A percentile compares a stretch with the other conserved stretches of the same genome.
phyloP scores from a whole-genome alignment of 176 grass and related monocot species.

The Eragrostis nindensis region DNA sequence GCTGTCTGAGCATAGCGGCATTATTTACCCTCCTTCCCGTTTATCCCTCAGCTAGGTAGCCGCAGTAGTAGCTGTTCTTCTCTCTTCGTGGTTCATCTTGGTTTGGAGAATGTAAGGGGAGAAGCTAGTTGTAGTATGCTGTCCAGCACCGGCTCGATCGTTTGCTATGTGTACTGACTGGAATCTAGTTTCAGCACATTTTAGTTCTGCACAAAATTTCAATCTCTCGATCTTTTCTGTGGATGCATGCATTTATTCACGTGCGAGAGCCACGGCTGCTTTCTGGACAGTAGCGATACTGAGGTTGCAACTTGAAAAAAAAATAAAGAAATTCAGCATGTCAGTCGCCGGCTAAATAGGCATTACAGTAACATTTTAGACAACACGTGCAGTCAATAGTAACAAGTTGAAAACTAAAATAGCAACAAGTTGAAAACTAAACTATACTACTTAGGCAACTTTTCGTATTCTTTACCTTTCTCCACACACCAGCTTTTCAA shows the following conservation, averaged over 20 bases:
- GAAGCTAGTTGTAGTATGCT: constrained; percentile 6
- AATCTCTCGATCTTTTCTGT: constrained; percentile 6
- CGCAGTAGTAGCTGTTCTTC: background rate
- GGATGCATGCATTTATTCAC: constrained; percentile 22
- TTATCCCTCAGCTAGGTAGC: background rate
- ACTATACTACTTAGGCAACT: no score
- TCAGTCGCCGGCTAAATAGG: constrained; percentile 5
- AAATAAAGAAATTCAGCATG: constrained; percentile 10
- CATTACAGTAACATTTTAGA: constrained; percentile 13
- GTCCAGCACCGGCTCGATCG: background rate
- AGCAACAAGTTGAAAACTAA: no score
- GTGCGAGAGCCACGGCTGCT: constrained; percentile 28
- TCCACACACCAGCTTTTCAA: constrained; percentile 11
- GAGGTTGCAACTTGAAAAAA: background rate
- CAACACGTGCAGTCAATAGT: background rate
- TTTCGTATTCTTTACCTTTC: constrained; percentile 29
- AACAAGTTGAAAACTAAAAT: background rate
- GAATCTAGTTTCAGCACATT: constrained; percentile 32
- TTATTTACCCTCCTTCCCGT: background rate
- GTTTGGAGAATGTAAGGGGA: constrained; percentile 42
- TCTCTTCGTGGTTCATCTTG: constrained; percentile 6
- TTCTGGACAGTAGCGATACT: constrained; percentile 11
- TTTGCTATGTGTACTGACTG: constrained; percentile 17
- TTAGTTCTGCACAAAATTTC: constrained; percentile 22
- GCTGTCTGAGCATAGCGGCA: constrained; percentile 3